Evolutionary conservation across 1,284 basidiomycete species (phyloP), one percentile per base, ranked within the genome.

Genomic region (Ustilago sp.): DNA sequence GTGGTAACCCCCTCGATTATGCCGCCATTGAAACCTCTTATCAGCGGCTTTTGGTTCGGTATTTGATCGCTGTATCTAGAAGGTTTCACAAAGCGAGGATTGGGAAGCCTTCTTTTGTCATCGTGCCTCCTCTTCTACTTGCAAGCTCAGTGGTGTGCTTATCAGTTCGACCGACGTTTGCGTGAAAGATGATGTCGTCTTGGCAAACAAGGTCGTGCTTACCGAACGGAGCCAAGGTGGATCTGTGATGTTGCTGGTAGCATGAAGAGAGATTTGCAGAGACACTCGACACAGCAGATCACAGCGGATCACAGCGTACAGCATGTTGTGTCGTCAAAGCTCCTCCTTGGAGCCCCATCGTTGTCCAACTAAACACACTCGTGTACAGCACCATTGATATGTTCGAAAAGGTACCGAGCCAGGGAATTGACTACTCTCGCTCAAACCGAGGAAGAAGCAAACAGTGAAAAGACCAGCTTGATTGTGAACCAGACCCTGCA

Each of bases 391-490:
- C 13, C 15, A 12, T 15, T 41, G 39, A 41, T 13, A 41, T 12
- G 13, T 15, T 41, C 39, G 39, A 41, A 45, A 45, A 45, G 43
- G 7, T 45, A 45, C 23, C 19, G 19, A 19, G 19, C 19, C 19
- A 19, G 19, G 19, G 19, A 19, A 19, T 19, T 19, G 19, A 19
- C 19, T 19, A 36, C 57, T 50, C 39, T 73, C 81, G 53, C 52
- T 70, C 34, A 55, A 36, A 80, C 87, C 58, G 61, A 83, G 69
- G 89, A 90, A 85, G 77, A 90, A 89, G 45, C 90, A 88, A 41
- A 91, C 88, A 4, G 88, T 89, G 64, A 90, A 89, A 28, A 91
- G 86, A 1, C 89, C 89, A 0, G 89, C 88, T 75, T 90, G 88
- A 68, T 90, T 89, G 4, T 85, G 89, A 0, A 80, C 88, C 12